Percentiles rank a stretch among this genome's conserved stretches.
Evolutionary conservation across 441 rosid species (phyloP).

Genomic region (Brassica hybrid): DNA sequence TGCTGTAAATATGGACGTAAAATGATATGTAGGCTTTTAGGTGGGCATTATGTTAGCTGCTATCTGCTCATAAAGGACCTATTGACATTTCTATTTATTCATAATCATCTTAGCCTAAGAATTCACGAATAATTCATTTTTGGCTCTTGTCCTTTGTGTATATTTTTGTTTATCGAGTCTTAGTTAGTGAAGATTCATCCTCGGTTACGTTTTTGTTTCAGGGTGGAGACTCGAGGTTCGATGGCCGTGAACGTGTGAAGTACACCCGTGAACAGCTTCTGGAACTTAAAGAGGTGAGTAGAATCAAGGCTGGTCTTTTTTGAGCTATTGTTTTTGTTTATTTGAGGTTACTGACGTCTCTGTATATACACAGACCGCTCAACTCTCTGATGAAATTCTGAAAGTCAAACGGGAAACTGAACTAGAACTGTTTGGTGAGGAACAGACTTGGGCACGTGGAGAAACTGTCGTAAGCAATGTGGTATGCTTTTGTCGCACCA

Average conservation of each 20-base stretch:
- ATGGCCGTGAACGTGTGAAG: constrained; percentile 46
- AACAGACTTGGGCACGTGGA: constrained; percentile 70
- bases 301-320: constrained; percentile 2
- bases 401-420: constrained; percentile 74
- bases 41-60: constrained; percentile 57
- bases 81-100: constrained; percentile 39
- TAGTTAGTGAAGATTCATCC: constrained; percentile 15
- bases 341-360: constrained; percentile 7
- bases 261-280: constrained; percentile 66
- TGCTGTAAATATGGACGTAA: constrained; percentile 80
- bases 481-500: constrained; percentile 21
- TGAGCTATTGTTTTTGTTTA: neutral
- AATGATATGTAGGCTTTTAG: constrained; percentile 66
- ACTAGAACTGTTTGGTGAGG: constrained; percentile 79
- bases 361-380: constrained; percentile 51
- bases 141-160: neutral
- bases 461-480: constrained; percentile 67
- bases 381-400: constrained; percentile 71
- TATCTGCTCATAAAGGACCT: constrained; percentile 66
- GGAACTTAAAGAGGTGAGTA: constrained; percentile 46
- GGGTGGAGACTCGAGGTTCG: constrained; percentile 39
- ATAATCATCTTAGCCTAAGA: too few relatives aligned
- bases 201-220: constrained; percentile 28
- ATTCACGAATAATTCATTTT: neutral
- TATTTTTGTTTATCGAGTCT: constrained; percentile 12